phyloP scores from a whole-genome alignment of 2,329 filamentous ascomycete species.

The Gaeumannomyces sp. region DNA sequence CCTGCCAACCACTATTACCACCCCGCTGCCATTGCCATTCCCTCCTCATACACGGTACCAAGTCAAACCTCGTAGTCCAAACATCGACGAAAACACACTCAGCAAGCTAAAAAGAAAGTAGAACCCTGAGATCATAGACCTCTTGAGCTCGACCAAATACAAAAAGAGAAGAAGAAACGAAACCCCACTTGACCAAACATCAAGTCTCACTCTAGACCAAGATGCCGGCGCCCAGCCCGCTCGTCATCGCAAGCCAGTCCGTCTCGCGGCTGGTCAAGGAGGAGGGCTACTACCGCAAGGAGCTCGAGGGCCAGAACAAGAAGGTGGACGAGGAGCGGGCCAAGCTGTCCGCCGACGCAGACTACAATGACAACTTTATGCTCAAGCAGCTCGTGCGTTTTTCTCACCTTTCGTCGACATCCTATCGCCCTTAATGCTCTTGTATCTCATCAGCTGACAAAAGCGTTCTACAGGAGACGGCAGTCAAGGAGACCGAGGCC shows the following conservation, averaged over 20 bases:
- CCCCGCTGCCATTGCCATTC: neutral
- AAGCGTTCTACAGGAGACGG: conserved; percentile 54
- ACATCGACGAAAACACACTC: too few species aligned
- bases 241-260: conserved; percentile 73
- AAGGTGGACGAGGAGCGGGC: conserved; percentile 56
- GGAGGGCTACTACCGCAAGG: conserved; percentile 82
- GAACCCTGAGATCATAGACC: too few species aligned
- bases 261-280: conserved; percentile 86
- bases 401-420: conserved; percentile 6
- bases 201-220: neutral
- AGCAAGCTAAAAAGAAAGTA: too few species aligned
- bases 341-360: conserved; percentile 45
- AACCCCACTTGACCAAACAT: neutral
- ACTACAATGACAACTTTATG: conserved; percentile 70
- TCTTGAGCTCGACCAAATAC: too few species aligned
- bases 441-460: neutral
- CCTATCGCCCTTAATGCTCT: too few species aligned
- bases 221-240: conserved; percentile 72
- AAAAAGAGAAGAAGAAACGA: neutral
- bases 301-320: conserved; percentile 68
- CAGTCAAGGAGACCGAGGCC: conserved; percentile 79
- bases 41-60: too few species aligned
- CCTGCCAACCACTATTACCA: neutral
- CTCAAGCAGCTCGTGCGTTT: conserved; percentile 76
- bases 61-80: too few species aligned